Evolutionary conservation across 2,329 filamentous ascomycete genomes (phyloP), one percentile per base, ranked within the genome.

Genomic region (Emmonsia crescens): DNA sequence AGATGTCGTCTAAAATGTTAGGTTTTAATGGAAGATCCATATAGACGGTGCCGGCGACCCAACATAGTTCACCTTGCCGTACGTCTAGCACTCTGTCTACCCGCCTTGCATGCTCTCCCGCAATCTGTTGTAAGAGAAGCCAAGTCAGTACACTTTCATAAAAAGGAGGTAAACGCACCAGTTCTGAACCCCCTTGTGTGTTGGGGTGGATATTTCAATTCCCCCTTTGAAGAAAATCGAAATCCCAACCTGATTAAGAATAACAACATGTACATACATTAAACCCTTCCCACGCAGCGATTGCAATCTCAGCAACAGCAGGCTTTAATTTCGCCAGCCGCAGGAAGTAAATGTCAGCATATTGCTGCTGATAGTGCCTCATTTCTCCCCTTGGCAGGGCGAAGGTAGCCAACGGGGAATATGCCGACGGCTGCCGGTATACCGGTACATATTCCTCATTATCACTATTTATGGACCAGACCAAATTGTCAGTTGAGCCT

Each of bases 1-100:
- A 88, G 49, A 99, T 89, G 69, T 99, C 94, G 63, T 96, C 92
- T 40, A 99, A 78, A 73, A 99, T 93, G 71, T 95, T 96, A 0
- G 95, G 94, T 77, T 99, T 99, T 70, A 96, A 76, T 2, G 89
- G 85, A 90, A 99, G 92, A 66, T 97, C 91, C 88, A 97, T 96
- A 74, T 96, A 99, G 38, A 97, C 85, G 0, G 94, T 99, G 19
- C 95, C 94, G 0, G 87, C 83, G 19, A 99, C 89, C 91, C 93
- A 99, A 77, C 93, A 97, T 42, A 97, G 79, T 77, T 96, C 87
- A 65, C 94, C 94, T 78, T 97, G 94, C 64, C 93, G 86, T 59
- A 99, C 94, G 76, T 99, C 93, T 36, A 99, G 82, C 63, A 99
- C 94, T 67, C 94, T 83, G 38, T 96, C 89, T 19, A 95, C 91